phyloP scores from a whole-genome alignment of 441 rosid genomes.

The Erysimum cheiri region DNA sequence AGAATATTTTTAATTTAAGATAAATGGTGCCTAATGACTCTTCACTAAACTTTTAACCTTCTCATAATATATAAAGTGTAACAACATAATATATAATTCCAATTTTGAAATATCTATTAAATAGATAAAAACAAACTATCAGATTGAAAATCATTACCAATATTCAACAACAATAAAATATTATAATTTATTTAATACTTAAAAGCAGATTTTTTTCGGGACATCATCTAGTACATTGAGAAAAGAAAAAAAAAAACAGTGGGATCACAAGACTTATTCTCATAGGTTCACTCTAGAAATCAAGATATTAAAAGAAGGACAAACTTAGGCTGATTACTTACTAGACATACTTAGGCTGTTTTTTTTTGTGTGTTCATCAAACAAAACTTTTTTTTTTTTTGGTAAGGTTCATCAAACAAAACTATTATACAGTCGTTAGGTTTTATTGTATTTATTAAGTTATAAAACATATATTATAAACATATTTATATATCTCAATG shows the following conservation, averaged over 20 bases:
- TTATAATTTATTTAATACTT: too few relatives aligned
- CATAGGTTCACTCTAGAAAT: constrained; percentile 18
- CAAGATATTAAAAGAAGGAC: constrained; percentile 8
- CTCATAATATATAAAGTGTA: too few relatives aligned
- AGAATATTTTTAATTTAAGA: too few relatives aligned
- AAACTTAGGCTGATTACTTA: constrained; percentile 8
- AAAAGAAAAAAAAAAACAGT: not conserved
- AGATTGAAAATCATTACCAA: too few relatives aligned
- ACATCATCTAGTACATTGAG: not conserved
- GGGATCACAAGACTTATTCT: constrained; percentile 16
- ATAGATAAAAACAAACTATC: too few relatives aligned
- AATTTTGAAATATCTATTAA: too few relatives aligned
- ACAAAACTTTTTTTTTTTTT: too few relatives aligned
- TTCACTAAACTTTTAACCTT: too few relatives aligned
- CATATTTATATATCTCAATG: constrained; percentile 49
- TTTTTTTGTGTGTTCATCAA: not conserved
- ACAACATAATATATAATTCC: too few relatives aligned
- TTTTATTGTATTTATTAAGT: constrained; percentile 28
- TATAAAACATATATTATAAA: constrained; percentile 45
- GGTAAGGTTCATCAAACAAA: constrained; percentile 4
- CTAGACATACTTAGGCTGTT: constrained; percentile 13
- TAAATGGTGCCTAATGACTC: too few relatives aligned
- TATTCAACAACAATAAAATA: too few relatives aligned
- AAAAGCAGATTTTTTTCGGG: too few relatives aligned
- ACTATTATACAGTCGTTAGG: constrained; percentile 39